Evolutionary conservation across 768 basidiomycete genomes (phyloP).

Genomic region (Suillus variegatus): DNA sequence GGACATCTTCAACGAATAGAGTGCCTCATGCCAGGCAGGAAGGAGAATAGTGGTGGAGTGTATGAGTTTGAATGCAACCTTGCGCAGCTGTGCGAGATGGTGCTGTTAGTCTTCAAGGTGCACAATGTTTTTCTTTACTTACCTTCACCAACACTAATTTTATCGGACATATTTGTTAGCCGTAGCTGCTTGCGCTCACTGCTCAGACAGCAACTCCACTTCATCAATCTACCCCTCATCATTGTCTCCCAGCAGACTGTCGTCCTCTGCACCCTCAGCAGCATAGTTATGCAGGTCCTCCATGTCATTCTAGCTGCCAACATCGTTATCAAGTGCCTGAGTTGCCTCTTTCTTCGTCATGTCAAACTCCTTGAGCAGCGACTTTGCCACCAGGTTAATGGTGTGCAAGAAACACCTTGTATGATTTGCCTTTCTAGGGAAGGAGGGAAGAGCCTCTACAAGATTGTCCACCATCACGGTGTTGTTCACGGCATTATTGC

Average conservation of each 20-base stretch:
- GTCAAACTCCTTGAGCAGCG: constrained; percentile 9
- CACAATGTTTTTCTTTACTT: neutral
- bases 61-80: constrained; percentile 22
- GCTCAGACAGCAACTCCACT: constrained; percentile 12
- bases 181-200: constrained; percentile 19
- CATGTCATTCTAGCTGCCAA: neutral
- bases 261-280: neutral
- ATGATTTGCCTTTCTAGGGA: constrained; percentile 25
- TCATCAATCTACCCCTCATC: constrained; percentile 21
- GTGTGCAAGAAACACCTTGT: constrained; percentile 42
- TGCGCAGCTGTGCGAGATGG: constrained; percentile 18
- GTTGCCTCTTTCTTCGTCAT: constrained; percentile 28
- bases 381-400: constrained; percentile 31
- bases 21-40: constrained; percentile 18
- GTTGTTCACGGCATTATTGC: constrained; percentile 30
- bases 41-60: constrained; percentile 23
- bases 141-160: constrained; percentile 11
- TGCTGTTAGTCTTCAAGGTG: neutral
- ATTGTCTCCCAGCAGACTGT: constrained; percentile 9
- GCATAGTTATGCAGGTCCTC: neutral
- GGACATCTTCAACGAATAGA: neutral
- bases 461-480: constrained; percentile 24
- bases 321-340: constrained; percentile 16
- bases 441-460: constrained; percentile 18
- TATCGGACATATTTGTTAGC: neutral